A percentile compares a stretch with the other conserved stretches of the same genome.
Evolutionary conservation across 257 asterid genomes (phyloP).

Genomic region (Nicotiana knightiana): DNA sequence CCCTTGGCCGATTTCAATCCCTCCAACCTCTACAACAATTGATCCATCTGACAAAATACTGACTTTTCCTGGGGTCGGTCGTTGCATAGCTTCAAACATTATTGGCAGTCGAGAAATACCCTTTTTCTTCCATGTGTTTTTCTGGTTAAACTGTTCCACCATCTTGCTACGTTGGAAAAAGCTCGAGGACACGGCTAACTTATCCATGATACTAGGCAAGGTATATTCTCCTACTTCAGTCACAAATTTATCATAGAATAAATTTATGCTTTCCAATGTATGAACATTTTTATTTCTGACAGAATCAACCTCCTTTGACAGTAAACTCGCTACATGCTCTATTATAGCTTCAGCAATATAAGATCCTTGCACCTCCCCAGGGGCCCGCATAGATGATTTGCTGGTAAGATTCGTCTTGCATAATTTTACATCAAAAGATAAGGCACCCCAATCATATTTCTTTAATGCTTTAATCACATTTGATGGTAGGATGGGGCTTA

Average conservation of each 20-base stretch:
- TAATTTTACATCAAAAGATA: conserved; percentile 52
- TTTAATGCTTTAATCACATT: conserved; percentile 35
- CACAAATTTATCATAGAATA: conserved; percentile 34
- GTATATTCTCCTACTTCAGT: conserved; percentile 44
- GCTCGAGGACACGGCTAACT: conserved; percentile 38
- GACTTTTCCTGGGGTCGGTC: conserved; percentile 58
- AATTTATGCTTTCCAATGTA: conserved; percentile 42
- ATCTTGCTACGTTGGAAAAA: conserved; percentile 25
- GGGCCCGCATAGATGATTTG: conserved; percentile 72
- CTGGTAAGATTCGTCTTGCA: conserved; percentile 67
- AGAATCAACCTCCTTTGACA: conserved; percentile 43
- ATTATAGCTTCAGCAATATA: conserved; percentile 65
- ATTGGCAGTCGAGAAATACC: conserved; percentile 71
- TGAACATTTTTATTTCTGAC: conserved; percentile 49
- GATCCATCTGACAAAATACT: conserved; percentile 68
- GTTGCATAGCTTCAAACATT: conserved; percentile 26
- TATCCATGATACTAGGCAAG: conserved; percentile 55
- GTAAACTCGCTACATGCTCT: conserved; percentile 50
- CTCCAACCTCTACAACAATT: conserved; percentile 71
- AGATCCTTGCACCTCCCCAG: conserved; percentile 75
- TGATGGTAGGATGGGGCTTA: conserved; percentile 48
- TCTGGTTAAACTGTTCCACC: conserved; percentile 37
- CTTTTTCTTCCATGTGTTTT: conserved; percentile 46
- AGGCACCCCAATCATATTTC: conserved; percentile 67
- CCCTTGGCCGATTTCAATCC: conserved; percentile 80